Evolutionary conservation across 768 basidiomycete genomes (phyloP).

Genomic region (Podaxis sp.): DNA sequence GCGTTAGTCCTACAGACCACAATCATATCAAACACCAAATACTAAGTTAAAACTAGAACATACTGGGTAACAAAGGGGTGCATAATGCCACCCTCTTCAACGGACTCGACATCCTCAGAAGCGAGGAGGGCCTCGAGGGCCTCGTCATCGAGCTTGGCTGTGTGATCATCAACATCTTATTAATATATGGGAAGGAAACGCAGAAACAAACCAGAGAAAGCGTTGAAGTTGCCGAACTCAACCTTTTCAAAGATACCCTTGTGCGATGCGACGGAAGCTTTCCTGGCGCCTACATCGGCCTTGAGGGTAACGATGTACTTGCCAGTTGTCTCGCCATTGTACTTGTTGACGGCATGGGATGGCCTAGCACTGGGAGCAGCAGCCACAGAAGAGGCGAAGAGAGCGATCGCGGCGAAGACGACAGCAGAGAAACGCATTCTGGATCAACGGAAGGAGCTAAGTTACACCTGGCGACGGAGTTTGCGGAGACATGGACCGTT

Average conservation of each 20-base stretch:
- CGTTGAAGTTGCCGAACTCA: background rate
- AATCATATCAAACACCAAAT: background rate
- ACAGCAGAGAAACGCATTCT: background rate
- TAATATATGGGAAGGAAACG: background rate
- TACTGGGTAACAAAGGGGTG: slow-evolving; percentile 19
- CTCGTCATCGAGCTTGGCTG: background rate
- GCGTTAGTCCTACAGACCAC: slow-evolving; percentile 22
- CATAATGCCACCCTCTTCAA: slow-evolving; percentile 24
- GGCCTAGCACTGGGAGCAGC: background rate
- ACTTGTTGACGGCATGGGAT: background rate
- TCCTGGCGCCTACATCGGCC: background rate
- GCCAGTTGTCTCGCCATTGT: background rate
- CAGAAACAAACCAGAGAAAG: background rate
- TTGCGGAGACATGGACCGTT: background rate
- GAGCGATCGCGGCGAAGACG: background rate
- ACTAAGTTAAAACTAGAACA: background rate
- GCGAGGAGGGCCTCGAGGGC: slow-evolving; percentile 17
- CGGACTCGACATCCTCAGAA: slow-evolving; percentile 18
- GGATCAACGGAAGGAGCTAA: background rate
- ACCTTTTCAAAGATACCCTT: background rate
- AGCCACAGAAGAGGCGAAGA: background rate
- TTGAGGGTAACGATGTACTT: background rate
- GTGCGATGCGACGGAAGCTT: background rate
- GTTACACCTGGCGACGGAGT: background rate
- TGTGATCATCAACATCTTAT: background rate